Percentiles rank a stretch among this genome's conserved stretches.
These are phyloP conservation scores for Ambrosiella beaveri DNA, from an alignment of 2,329 filamentous ascomycete genomes.

Conservation along the genomic window DNA sequence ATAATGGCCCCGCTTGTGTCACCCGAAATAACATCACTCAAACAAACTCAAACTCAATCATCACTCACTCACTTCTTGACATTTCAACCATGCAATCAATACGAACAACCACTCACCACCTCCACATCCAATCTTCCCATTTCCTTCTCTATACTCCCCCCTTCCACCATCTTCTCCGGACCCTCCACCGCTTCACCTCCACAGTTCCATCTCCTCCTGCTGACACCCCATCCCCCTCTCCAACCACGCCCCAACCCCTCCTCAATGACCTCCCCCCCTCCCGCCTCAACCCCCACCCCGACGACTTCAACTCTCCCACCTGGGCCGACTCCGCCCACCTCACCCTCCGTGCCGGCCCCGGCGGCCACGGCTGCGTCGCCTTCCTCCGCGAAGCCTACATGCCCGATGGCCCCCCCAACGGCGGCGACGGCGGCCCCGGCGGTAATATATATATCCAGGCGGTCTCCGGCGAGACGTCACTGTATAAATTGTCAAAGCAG, in stretches of 20 bases:
- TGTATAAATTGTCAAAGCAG: slow-evolving; percentile 75
- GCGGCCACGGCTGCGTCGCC: slow-evolving; percentile 85
- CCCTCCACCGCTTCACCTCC: slow-evolving; percentile 15
- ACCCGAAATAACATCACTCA: too few relatives aligned
- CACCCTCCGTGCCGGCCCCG: slow-evolving; percentile 58
- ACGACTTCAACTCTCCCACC: slow-evolving; percentile 65
- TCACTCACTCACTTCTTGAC: not conserved
- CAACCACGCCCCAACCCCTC: slow-evolving; percentile 18
- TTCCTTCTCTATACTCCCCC: slow-evolving; percentile 35
- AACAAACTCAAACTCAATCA: too few relatives aligned
- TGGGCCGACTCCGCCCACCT: slow-evolving; percentile 79
- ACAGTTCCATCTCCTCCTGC: slow-evolving; percentile 15
- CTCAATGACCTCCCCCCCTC: slow-evolving; percentile 26
- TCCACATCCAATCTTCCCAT: slow-evolving; percentile 20
- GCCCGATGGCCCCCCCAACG: slow-evolving; percentile 77
- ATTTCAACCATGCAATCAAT: slow-evolving; percentile 23
- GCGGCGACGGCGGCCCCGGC: slow-evolving; percentile 81
- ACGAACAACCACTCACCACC: slow-evolving; percentile 21
- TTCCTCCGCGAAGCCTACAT: slow-evolving; percentile 86
- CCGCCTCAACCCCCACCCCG: slow-evolving; percentile 63
- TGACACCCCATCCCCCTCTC: slow-evolving; percentile 14
- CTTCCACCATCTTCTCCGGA: slow-evolving; percentile 17
- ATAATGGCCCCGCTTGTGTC: too few relatives aligned
- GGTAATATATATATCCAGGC: slow-evolving; percentile 92
- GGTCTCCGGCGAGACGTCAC: slow-evolving; percentile 71